Conservation (phyloP, 2,329 filamentous ascomycete genomes). For the Botrytis fabae region DNA sequence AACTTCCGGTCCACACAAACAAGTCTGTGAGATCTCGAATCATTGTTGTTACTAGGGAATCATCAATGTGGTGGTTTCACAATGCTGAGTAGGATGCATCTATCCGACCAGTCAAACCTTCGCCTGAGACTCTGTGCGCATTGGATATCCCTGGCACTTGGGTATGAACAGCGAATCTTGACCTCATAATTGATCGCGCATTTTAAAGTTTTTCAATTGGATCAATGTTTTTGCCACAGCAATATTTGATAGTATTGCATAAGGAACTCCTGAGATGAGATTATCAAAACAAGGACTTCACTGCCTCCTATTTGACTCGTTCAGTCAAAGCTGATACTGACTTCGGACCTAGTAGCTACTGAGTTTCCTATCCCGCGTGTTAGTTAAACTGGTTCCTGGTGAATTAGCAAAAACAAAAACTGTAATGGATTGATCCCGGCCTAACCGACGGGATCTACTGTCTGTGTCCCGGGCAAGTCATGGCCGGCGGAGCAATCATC, state of each 20-base stretch:
- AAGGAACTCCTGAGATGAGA: neutral
- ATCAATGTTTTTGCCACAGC: neutral
- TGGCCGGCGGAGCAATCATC: neutral
- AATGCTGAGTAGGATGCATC: conserved; percentile 4
- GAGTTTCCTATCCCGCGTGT: neutral
- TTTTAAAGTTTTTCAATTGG: neutral
- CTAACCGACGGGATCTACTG: neutral
- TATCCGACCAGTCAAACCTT: conserved; percentile 12
- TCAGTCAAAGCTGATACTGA: neutral
- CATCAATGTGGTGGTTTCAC: conserved; percentile 5
- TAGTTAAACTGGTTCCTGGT: neutral
- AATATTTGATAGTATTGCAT: conserved; percentile 6
- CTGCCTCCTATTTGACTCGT: neutral
- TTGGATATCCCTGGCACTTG: neutral
- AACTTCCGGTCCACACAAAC: neutral
- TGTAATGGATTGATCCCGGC: neutral
- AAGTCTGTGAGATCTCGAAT: neutral
- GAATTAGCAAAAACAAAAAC: conserved; percentile 2
- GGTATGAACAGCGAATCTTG: neutral
- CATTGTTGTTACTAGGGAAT: neutral
- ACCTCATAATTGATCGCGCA: conserved; percentile 3
- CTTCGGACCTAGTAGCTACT: neutral
- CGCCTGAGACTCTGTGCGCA: neutral
- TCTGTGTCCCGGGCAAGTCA: neutral
- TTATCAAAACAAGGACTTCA: neutral